These are phyloP conservation scores for Pinus tabuliformis DNA, from an alignment of 75 land plant species.

Conservation along the genomic window DNA sequence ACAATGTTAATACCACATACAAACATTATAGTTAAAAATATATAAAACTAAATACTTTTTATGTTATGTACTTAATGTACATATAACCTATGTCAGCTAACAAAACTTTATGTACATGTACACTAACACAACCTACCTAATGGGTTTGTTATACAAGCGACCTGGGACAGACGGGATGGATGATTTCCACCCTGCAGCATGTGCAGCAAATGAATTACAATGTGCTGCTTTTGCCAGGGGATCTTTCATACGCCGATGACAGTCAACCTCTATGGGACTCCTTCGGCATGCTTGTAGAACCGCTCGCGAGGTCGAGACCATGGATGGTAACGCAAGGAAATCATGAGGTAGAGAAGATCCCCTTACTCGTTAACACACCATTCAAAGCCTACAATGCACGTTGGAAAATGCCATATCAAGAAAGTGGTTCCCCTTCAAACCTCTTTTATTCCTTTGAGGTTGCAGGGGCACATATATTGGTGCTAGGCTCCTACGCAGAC, in stretches of 20 bases:
- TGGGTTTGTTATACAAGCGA: no score
- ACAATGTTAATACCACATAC: no score
- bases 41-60: no score
- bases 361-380: constrained; percentile 27
- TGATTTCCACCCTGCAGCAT: no score
- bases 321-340: constrained; percentile 94
- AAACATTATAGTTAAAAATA: no score
- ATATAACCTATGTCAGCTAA: no score
- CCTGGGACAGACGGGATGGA: constrained; percentile 84
- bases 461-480: constrained; percentile 72
- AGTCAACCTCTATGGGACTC: constrained; percentile 78
- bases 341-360: constrained; percentile 81
- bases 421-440: no score
- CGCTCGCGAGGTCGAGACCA: constrained; percentile 83
- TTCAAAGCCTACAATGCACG: constrained; percentile 75
- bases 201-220: constrained; percentile 50
- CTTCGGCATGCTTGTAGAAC: constrained; percentile 73
- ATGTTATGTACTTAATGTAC: no score
- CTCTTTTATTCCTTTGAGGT: no score
- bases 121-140: no score
- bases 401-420: constrained; percentile 94
- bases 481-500: constrained; percentile 95
- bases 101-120: no score
- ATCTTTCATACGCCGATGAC: constrained; percentile 80
- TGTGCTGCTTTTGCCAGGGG: constrained; percentile 73